phyloP scores from a whole-genome alignment of 208 protist species.

The Wallacemonas rigidus region DNA sequence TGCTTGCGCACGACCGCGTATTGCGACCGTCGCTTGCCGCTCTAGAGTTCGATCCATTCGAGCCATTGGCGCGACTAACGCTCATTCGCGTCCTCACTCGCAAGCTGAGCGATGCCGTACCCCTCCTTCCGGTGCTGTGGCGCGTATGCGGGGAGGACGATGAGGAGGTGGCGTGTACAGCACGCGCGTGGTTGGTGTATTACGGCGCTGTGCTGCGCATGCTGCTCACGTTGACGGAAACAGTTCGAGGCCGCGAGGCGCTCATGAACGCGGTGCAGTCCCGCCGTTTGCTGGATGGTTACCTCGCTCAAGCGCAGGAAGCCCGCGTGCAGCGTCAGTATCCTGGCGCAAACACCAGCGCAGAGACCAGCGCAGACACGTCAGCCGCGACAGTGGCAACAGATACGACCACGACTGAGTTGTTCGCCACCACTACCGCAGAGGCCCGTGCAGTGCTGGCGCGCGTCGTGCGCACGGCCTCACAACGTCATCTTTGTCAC shows the following conservation, averaged over 20 bases:
- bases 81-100: slow-evolving; percentile 33
- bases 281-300: not conserved
- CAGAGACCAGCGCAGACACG: no score
- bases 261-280: not conserved
- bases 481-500: not conserved
- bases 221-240: slow-evolving; percentile 5
- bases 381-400: no score
- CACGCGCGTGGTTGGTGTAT: slow-evolving; percentile 4
- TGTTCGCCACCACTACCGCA: not conserved
- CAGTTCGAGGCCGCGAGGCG: not conserved
- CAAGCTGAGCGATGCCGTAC: slow-evolving; percentile 24
- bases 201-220: not conserved
- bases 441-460: not conserved
- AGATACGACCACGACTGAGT: no score
- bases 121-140: slow-evolving; percentile 2
- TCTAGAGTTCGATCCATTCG: slow-evolving; percentile 52
- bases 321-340: not conserved
- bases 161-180: not conserved
- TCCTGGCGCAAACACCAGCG: not conserved
- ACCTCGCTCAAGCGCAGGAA: not conserved
- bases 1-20: slow-evolving; percentile 44
- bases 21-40: slow-evolving; percentile 58
- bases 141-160: not conserved
- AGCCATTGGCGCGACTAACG: slow-evolving; percentile 45
- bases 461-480: not conserved